These are phyloP conservation scores for Aotearoamyces nothofagi DNA, from an alignment of 2,329 filamentous ascomycete species.

Conservation along the genomic window DNA sequence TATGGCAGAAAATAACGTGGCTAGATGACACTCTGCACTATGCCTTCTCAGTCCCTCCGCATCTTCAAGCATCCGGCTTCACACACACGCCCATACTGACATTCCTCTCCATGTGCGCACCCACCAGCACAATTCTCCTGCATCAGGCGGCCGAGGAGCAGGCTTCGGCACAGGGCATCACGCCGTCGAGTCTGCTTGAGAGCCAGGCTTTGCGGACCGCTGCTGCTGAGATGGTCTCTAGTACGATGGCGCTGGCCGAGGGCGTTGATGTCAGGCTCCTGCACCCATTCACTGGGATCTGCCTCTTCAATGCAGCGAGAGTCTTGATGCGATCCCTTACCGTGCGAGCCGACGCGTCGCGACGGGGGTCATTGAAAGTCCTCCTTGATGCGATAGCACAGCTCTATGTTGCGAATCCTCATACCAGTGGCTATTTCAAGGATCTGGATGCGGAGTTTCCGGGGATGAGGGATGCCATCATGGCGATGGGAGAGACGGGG, in stretches of 20 bases:
- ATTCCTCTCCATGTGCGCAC: slow-evolving; percentile 3
- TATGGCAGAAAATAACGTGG: neutral
- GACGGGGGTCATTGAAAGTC: neutral
- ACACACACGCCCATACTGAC: slow-evolving; percentile 1
- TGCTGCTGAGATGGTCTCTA: neutral
- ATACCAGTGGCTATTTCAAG: neutral
- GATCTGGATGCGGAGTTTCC: neutral
- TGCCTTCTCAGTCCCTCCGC: slow-evolving; percentile 4
- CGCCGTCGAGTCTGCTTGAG: neutral
- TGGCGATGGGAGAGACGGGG: too few species aligned
- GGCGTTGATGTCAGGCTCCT: neutral
- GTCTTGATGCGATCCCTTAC: neutral
- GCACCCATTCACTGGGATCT: neutral
- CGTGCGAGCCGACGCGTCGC: neutral
- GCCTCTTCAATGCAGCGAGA: neutral
- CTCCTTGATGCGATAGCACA: neutral
- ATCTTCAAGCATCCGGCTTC: slow-evolving; percentile 1
- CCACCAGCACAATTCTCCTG: slow-evolving; percentile 4
- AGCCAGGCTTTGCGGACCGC: neutral
- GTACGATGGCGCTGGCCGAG: neutral
- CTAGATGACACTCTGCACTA: slow-evolving; percentile 3
- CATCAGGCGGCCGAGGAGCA: slow-evolving; percentile 4
- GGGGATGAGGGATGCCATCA: too few species aligned
- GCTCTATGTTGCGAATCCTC: neutral
- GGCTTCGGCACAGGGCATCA: neutral